phyloP scores from a whole-genome alignment of 2,329 filamentous ascomycete genomes.

The Botrytis pseudocinerea region DNA sequence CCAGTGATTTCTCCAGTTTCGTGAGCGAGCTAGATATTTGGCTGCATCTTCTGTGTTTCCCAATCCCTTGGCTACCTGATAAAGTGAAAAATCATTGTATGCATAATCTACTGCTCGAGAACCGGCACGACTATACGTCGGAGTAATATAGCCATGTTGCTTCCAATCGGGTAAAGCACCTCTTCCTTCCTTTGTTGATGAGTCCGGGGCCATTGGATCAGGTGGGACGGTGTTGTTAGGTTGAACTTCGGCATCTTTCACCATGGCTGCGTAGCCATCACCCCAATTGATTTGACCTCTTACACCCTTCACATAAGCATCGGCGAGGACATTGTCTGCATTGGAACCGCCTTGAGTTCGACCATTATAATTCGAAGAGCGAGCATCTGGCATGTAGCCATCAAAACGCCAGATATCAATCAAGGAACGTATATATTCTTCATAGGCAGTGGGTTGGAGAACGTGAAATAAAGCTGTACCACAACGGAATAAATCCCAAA shows the following conservation, averaged over 20 bases:
- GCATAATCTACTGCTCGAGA: slow-evolving; percentile 67
- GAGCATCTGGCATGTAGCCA: slow-evolving; percentile 64
- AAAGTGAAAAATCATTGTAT: slow-evolving; percentile 66
- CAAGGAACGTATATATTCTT: slow-evolving; percentile 65
- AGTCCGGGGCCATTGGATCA: slow-evolving; percentile 53
- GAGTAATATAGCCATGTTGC: slow-evolving; percentile 62
- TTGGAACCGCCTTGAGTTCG: slow-evolving; percentile 70
- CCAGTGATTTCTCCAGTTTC: slow-evolving; percentile 74
- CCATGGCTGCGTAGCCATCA: slow-evolving; percentile 62
- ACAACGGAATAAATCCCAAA: slow-evolving; percentile 66
- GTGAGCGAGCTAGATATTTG: slow-evolving; percentile 41
- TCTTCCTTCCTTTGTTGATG: slow-evolving; percentile 66
- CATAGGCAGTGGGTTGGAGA: slow-evolving; percentile 61
- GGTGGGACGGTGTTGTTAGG: slow-evolving; percentile 61
- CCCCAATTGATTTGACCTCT: slow-evolving; percentile 62
- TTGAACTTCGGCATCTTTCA: slow-evolving; percentile 64
- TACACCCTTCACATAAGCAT: slow-evolving; percentile 70
- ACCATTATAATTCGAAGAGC: slow-evolving; percentile 69
- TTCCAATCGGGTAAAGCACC: slow-evolving; percentile 71
- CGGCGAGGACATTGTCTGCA: slow-evolving; percentile 69
- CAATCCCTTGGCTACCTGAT: slow-evolving; percentile 57
- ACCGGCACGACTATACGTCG: slow-evolving; percentile 61
- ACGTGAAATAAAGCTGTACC: slow-evolving; percentile 65
- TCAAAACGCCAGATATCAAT: slow-evolving; percentile 68
- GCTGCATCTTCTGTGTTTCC: slow-evolving; percentile 34